phyloP scores from a whole-genome alignment of 768 basidiomycete genomes.

The Lactarius tabidus region DNA sequence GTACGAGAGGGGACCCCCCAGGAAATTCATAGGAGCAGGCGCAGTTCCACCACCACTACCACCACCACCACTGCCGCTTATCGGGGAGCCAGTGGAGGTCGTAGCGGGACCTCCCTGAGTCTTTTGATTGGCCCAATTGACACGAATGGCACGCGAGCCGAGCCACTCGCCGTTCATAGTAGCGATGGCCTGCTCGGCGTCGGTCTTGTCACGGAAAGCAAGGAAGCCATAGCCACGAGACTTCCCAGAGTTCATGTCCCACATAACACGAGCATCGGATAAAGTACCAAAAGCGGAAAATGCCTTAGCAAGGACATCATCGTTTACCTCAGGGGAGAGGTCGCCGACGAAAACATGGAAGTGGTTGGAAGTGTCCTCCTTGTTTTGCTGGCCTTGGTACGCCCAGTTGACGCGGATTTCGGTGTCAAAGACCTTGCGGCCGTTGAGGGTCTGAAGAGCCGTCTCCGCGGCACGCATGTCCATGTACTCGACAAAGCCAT shows the following conservation, averaged over 20 bases:
- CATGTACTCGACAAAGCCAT: slow-evolving; percentile 98
- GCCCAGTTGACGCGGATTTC: slow-evolving; percentile 99
- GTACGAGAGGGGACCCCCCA: slow-evolving; percentile 84
- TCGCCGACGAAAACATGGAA: slow-evolving; percentile 99
- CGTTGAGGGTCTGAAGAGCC: slow-evolving; percentile 96
- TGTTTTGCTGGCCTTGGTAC: slow-evolving; percentile 96
- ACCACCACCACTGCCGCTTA: no score
- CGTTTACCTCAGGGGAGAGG: slow-evolving; percentile 97
- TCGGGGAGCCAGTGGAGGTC: slow-evolving; percentile 15
- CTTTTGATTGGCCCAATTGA: slow-evolving; percentile 99
- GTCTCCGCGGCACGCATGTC: slow-evolving; percentile 99
- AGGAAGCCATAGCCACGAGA: slow-evolving; percentile 97
- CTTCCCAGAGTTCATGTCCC: slow-evolving; percentile 99
- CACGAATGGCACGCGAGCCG: slow-evolving; percentile 94
- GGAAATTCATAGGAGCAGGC: slow-evolving; percentile 88
- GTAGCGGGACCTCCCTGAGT: slow-evolving; percentile 62
- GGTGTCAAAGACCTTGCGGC: slow-evolving; percentile 99
- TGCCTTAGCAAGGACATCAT: slow-evolving; percentile 93
- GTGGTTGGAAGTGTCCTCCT: slow-evolving; percentile 97
- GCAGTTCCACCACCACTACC: slow-evolving; percentile 63
- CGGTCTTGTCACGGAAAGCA: slow-evolving; percentile 97
- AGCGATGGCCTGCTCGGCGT: slow-evolving; percentile 98
- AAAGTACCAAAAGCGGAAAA: slow-evolving; percentile 96
- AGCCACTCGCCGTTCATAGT: slow-evolving; percentile 99
- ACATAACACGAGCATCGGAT: slow-evolving; percentile 98